Conservation (phyloP, 306 rosid species). For the Macrotyloma uniflorum region DNA sequence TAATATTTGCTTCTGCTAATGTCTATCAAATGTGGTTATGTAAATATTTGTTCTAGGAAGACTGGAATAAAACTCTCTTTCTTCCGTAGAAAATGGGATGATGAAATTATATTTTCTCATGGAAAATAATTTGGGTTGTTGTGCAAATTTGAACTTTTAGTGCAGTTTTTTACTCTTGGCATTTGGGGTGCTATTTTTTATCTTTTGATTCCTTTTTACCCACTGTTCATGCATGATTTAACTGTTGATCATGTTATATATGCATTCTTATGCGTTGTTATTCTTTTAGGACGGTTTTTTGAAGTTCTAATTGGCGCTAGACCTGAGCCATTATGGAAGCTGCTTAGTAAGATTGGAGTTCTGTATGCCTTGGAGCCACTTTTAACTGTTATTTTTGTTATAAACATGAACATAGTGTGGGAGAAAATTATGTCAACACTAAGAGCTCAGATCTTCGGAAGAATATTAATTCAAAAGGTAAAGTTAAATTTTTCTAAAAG, state of each 20-base stretch:
- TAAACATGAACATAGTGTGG: slow-evolving; percentile 85
- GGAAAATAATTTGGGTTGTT: neutral
- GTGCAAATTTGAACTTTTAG: slow-evolving; percentile 12
- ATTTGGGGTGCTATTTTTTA: slow-evolving; percentile 10
- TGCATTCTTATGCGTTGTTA: slow-evolving; percentile 21
- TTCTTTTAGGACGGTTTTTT: slow-evolving; percentile 74
- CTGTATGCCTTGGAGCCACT: slow-evolving; percentile 93
- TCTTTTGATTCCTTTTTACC: slow-evolving; percentile 2
- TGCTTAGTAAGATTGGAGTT: slow-evolving; percentile 79
- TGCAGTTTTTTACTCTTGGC: neutral
- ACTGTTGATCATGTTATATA: neutral
- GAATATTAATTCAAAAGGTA: slow-evolving; percentile 92
- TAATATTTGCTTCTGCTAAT: neutral
- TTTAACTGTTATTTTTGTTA: slow-evolving; percentile 74
- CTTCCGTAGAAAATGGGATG: neutral
- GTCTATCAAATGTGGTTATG: neutral
- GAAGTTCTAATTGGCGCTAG: slow-evolving; percentile 84
- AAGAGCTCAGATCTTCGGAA: slow-evolving; percentile 88
- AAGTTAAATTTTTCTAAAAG: neutral
- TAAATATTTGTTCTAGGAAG: neutral
- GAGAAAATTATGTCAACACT: slow-evolving; percentile 91
- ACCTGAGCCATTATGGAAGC: slow-evolving; percentile 83
- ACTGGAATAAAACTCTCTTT: neutral
- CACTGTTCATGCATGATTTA: slow-evolving; percentile 8
- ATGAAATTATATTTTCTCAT: neutral